Conservation (phyloP, 805 yeast species). For the Grigorovia yakushimaensis region DNA sequence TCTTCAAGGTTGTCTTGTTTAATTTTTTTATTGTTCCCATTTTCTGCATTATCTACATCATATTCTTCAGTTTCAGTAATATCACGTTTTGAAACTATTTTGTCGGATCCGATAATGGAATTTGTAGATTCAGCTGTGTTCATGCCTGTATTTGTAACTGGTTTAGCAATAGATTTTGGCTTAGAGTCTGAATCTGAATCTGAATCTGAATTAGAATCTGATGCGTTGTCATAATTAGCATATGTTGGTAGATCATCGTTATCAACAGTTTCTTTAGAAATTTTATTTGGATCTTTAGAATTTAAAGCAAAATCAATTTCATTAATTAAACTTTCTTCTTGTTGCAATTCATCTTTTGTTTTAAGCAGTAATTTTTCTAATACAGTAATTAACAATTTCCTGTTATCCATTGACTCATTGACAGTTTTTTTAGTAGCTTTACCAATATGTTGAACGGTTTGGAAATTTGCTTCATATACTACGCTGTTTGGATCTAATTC, state of each 20-base stretch:
- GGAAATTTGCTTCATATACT: constrained; percentile 22
- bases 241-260: constrained; percentile 24
- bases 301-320: constrained; percentile 20
- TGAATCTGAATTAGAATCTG: constrained; percentile 5
- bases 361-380: constrained; percentile 19
- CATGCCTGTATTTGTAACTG: neutral
- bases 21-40: constrained; percentile 6
- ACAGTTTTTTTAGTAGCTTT: constrained; percentile 22
- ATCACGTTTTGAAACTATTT: neutral
- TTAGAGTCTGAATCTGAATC: neutral
- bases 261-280: constrained; percentile 3
- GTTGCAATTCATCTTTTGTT: constrained; percentile 19
- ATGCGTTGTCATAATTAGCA: constrained; percentile 14
- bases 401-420: constrained; percentile 19
- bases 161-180: neutral
- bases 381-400: constrained; percentile 21
- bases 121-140: neutral
- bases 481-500: constrained; percentile 21
- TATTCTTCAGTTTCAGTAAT: neutral
- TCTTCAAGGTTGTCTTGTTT: constrained; percentile 6
- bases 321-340: constrained; percentile 20
- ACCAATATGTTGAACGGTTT: constrained; percentile 26
- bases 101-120: neutral
- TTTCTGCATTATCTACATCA: constrained; percentile 2
- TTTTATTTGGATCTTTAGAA: constrained; percentile 17